phyloP scores from a whole-genome alignment of 2,329 filamentous ascomycete genomes.

The Cryphonectria naterciae region DNA sequence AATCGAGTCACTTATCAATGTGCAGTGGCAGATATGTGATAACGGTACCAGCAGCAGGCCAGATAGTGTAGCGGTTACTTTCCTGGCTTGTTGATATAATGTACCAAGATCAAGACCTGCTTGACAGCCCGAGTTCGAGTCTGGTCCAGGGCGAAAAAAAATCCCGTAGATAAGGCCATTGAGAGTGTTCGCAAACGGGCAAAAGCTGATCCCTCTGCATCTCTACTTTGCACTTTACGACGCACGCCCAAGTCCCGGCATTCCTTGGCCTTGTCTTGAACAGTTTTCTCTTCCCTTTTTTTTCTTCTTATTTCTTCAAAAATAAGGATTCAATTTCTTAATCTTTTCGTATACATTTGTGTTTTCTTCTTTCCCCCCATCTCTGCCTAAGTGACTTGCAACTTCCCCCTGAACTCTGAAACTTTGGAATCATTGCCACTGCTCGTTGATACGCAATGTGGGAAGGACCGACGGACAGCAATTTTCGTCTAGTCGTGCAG shows the following conservation, averaged over 20 bases:
- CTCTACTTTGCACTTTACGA: background rate
- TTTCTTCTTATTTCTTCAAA: background rate
- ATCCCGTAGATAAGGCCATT: background rate
- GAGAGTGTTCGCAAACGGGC: conserved; percentile 9
- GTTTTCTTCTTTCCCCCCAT: too few species aligned
- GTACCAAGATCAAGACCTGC: background rate
- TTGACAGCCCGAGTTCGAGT: background rate
- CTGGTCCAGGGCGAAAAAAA: background rate
- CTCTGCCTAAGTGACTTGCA: too few species aligned
- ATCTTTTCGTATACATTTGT: too few species aligned
- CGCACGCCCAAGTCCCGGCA: background rate
- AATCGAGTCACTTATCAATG: background rate
- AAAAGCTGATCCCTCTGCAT: background rate
- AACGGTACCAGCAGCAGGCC: background rate
- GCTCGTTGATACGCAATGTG: too few species aligned
- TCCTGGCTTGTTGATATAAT: background rate
- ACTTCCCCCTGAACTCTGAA: too few species aligned
- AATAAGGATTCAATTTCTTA: too few species aligned
- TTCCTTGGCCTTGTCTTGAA: background rate
- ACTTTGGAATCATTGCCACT: too few species aligned
- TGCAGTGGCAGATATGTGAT: background rate
- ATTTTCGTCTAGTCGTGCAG: too few species aligned
- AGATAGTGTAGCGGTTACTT: background rate
- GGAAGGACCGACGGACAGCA: too few species aligned
- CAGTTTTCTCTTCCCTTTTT: background rate